Evolutionary conservation across 805 yeast species (phyloP).

Genomic region (Vanderwaltozyma tropicalis): DNA sequence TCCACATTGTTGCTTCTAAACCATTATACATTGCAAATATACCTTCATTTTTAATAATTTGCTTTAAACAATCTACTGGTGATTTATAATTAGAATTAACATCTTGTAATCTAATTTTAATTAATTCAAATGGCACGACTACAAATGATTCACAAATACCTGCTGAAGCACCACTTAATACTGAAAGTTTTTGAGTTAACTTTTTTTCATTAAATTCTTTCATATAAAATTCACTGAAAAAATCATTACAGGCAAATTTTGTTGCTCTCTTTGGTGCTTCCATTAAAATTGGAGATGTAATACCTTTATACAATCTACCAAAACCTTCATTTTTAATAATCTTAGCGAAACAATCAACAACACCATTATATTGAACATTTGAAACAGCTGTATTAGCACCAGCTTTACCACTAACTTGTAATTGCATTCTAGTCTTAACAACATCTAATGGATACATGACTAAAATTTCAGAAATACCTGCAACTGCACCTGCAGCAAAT

Average conservation of each 20-base stretch:
- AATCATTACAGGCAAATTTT: conserved; percentile 96
- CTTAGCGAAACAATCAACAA: conserved; percentile 72
- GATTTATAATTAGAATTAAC: conserved; percentile 71
- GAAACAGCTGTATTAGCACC: conserved; percentile 18
- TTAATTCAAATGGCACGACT: conserved; percentile 94
- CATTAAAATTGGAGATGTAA: conserved; percentile 93
- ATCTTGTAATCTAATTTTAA: conserved; percentile 92
- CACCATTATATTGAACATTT: conserved; percentile 51
- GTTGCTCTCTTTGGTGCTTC: conserved; percentile 99
- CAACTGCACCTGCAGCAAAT: conserved; percentile 85
- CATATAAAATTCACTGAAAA: conserved; percentile 78
- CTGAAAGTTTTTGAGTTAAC: conserved; percentile 73
- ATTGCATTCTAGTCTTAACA: conserved; percentile 91
- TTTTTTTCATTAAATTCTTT: conserved; percentile 48
- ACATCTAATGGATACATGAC: conserved; percentile 96
- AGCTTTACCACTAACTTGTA: conserved; percentile 42
- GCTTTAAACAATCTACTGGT: conserved; percentile 69
- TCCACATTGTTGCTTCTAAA: conserved; percentile 92
- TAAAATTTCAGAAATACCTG: conserved; percentile 92
- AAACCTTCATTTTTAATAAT: conserved; percentile 82
- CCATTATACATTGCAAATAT: conserved; percentile 82
- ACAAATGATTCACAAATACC: conserved; percentile 96
- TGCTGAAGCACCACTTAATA: conserved; percentile 94
- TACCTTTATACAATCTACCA: conserved; percentile 80
- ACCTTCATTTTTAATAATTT: conserved; percentile 69